phyloP scores from a whole-genome alignment of 148 eudicot genomes.

The Arctostaphylos glauca region DNA sequence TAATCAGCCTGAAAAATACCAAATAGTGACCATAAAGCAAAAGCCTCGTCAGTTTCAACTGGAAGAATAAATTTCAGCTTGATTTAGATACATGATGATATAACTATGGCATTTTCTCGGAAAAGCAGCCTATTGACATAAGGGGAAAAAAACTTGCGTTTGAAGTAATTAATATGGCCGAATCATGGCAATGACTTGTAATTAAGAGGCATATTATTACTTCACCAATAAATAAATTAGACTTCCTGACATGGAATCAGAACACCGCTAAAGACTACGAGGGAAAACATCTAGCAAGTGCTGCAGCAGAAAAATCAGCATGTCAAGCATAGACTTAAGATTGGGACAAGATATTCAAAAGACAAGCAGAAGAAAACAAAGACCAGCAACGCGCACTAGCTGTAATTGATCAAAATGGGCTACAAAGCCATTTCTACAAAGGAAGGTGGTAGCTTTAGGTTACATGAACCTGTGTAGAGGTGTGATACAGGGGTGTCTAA shows the following conservation, averaged over 20 bases:
- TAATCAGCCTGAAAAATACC: slow-evolving; percentile 62
- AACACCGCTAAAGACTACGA: background rate
- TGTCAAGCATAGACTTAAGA: background rate
- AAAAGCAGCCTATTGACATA: background rate
- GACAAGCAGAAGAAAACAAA: background rate
- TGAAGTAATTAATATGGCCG: background rate
- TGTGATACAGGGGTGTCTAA: background rate
- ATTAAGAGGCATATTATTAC: background rate
- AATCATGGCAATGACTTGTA: background rate
- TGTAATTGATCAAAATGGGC: too few relatives aligned
- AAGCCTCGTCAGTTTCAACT: background rate
- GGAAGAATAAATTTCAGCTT: background rate
- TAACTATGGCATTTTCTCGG: background rate
- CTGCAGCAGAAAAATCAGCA: background rate
- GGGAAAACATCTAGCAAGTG: background rate
- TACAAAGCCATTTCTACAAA: background rate
- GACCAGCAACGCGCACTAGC: background rate
- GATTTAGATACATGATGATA: background rate
- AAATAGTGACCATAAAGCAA: background rate
- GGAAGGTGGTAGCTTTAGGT: background rate
- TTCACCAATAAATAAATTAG: background rate
- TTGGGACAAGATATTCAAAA: background rate
- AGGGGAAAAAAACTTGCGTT: background rate
- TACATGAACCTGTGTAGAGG: background rate
- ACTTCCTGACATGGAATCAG: background rate